A percentile compares a stretch with the other conserved stretches of the same genome.
These are phyloP conservation scores for Candida dendrica DNA, from an alignment of 805 yeast species.

Conservation along the genomic window DNA sequence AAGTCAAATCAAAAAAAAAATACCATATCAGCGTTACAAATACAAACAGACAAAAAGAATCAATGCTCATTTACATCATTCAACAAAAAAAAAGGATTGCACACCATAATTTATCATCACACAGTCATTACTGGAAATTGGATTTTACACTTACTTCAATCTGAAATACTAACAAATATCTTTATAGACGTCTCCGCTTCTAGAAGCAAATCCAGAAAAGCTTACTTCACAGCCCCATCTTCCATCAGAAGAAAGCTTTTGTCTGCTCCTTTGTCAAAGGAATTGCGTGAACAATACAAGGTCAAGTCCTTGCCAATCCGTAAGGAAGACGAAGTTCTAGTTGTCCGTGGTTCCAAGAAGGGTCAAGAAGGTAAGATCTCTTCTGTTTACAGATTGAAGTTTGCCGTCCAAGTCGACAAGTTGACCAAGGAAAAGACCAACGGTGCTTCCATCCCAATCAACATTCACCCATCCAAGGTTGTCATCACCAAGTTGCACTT, in stretches of 20 bases:
- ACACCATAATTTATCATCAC: too few relatives aligned
- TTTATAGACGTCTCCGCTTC: conserved; percentile 91
- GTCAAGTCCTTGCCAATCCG: conserved; percentile 94
- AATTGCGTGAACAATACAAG: conserved; percentile 95
- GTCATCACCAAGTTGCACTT: conserved; percentile 97
- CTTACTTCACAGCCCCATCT: conserved; percentile 97
- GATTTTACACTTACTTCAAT: too few relatives aligned
- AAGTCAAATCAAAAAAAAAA: too few relatives aligned
- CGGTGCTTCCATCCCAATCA: conserved; percentile 96
- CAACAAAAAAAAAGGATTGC: too few relatives aligned
- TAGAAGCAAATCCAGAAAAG: conserved; percentile 99
- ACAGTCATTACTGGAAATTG: too few relatives aligned
- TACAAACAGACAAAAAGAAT: too few relatives aligned
- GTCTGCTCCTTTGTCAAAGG: conserved; percentile 99
- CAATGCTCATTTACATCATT: too few relatives aligned
- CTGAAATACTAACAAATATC: conserved; percentile 21
- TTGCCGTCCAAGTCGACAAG: conserved; percentile 93
- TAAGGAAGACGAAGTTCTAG: conserved; percentile 91
- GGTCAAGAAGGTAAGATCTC: conserved; percentile 98
- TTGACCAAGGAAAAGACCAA: conserved; percentile 95
- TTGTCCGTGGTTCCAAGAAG: conserved; percentile 98
- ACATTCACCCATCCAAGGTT: conserved; percentile 97
- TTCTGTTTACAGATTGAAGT: conserved; percentile 98
- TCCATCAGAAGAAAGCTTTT: conserved; percentile 88
- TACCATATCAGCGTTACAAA: too few relatives aligned